Evolutionary conservation across 768 basidiomycete species (phyloP).

Genomic region (Tylopilus rubrobrunneus): DNA sequence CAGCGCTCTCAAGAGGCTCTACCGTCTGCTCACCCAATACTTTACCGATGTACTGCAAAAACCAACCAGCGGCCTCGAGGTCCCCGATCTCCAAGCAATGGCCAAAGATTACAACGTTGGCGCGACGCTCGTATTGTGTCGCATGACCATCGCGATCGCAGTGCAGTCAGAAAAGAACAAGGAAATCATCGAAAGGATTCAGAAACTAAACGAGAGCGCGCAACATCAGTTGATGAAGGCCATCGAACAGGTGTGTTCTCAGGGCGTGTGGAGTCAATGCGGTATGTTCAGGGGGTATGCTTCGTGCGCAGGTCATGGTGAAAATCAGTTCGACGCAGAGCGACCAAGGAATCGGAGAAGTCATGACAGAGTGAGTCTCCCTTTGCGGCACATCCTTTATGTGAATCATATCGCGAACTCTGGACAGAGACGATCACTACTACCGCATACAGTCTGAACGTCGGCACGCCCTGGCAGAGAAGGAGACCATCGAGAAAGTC

Average conservation of each 20-base stretch:
- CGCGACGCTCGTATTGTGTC: conserved; percentile 72
- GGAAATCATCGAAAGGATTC: conserved; percentile 86
- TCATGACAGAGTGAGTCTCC: conserved; percentile 71
- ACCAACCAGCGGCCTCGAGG: conserved; percentile 71
- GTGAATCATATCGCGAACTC: conserved; percentile 9
- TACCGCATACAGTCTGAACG: conserved; percentile 81
- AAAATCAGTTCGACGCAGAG: conserved; percentile 56
- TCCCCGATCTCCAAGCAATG: conserved; percentile 83
- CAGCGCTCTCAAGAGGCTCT: conserved; percentile 76
- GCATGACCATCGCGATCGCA: conserved; percentile 78
- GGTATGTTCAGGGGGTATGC: background rate
- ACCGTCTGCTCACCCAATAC: conserved; percentile 86
- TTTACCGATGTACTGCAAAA: conserved; percentile 81
- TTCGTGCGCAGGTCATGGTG: conserved; percentile 61
- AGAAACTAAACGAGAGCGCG: conserved; percentile 73
- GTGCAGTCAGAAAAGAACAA: conserved; percentile 89
- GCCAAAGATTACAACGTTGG: conserved; percentile 68
- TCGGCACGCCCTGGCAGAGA: conserved; percentile 74
- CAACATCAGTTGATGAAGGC: conserved; percentile 91
- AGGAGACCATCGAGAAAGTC: conserved; percentile 80
- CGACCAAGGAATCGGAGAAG: conserved; percentile 49
- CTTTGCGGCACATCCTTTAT: background rate
- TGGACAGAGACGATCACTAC: conserved; percentile 78
- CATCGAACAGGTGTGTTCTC: conserved; percentile 74
- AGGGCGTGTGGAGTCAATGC: background rate